Percentiles rank a stretch among this genome's conserved stretches.
Conservation (phyloP, 2,329 filamentous ascomycete species). For the Ophiostoma populinum region DNA sequence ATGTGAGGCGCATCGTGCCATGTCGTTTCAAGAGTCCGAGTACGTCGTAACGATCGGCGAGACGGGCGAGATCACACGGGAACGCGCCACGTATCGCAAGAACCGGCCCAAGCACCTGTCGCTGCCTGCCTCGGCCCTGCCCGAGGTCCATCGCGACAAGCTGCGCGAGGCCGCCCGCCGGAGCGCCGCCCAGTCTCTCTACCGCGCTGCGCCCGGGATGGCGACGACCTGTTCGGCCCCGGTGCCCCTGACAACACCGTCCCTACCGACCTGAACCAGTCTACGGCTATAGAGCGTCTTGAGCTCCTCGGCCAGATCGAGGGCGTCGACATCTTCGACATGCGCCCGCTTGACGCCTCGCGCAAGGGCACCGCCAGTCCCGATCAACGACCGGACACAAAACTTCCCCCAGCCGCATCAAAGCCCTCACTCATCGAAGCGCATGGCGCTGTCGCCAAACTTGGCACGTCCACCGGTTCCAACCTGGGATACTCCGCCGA, state of each 20-base stretch:
- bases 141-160: too few relatives aligned
- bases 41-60: too few relatives aligned
- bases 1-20: too few relatives aligned
- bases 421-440: slow-evolving; percentile 33
- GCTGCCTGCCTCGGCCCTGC: too few relatives aligned
- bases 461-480: slow-evolving; percentile 36
- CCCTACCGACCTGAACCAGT: slow-evolving; percentile 86
- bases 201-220: too few relatives aligned
- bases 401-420: slow-evolving; percentile 12
- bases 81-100: too few relatives aligned
- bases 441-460: slow-evolving; percentile 33
- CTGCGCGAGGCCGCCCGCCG: too few relatives aligned
- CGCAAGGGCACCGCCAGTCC: slow-evolving; percentile 76
- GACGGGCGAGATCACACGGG: too few relatives aligned
- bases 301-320: slow-evolving; percentile 99
- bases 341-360: slow-evolving; percentile 86
- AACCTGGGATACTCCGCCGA: slow-evolving; percentile 23
- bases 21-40: too few relatives aligned
- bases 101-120: too few relatives aligned
- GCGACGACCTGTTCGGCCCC: slow-evolving; percentile 69
- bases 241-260: slow-evolving; percentile 71
- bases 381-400: slow-evolving; percentile 31
- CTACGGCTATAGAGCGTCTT: slow-evolving; percentile 94
- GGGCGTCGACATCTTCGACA: slow-evolving; percentile 94
- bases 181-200: too few relatives aligned